Evolutionary conservation across 2,329 filamentous ascomycete genomes (phyloP).

Genomic region (Moelleriella libera): DNA sequence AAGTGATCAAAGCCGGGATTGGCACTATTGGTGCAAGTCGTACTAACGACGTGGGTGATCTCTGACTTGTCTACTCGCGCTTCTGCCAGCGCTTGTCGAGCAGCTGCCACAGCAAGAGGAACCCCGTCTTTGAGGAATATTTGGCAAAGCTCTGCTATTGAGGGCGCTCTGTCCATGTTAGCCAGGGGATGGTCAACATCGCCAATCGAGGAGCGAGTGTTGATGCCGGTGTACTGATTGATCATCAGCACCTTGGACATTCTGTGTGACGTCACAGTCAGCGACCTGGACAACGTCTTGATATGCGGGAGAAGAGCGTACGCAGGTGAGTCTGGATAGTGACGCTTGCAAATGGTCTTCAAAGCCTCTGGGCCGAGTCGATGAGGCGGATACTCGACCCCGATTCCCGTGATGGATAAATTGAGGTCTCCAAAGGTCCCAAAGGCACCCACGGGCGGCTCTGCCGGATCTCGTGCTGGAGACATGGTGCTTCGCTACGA

Average conservation of each 20-base stretch:
- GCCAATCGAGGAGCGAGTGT: background rate
- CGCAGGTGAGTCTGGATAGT: background rate
- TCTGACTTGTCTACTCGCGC: conserved; percentile 12
- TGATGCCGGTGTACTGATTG: background rate
- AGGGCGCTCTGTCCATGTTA: background rate
- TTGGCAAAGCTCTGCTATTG: background rate
- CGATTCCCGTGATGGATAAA: background rate
- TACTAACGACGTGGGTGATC: conserved; percentile 54
- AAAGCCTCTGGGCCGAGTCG: background rate
- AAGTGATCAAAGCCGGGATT: conserved; percentile 57
- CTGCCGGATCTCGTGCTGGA: background rate
- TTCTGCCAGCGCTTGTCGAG: background rate
- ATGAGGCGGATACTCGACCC: background rate
- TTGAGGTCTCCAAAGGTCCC: background rate
- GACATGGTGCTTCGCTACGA: background rate
- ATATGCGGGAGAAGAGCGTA: background rate
- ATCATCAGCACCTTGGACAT: background rate
- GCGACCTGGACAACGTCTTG: too few relatives aligned
- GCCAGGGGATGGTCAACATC: background rate
- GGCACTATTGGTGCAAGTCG: conserved; percentile 55
- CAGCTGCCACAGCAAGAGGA: background rate
- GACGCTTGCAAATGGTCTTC: background rate
- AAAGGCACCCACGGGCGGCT: background rate
- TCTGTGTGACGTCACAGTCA: background rate
- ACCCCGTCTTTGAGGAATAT: background rate